Evolutionary conservation across 306 rosid species (phyloP).

Genomic region (Quercus rubra): DNA sequence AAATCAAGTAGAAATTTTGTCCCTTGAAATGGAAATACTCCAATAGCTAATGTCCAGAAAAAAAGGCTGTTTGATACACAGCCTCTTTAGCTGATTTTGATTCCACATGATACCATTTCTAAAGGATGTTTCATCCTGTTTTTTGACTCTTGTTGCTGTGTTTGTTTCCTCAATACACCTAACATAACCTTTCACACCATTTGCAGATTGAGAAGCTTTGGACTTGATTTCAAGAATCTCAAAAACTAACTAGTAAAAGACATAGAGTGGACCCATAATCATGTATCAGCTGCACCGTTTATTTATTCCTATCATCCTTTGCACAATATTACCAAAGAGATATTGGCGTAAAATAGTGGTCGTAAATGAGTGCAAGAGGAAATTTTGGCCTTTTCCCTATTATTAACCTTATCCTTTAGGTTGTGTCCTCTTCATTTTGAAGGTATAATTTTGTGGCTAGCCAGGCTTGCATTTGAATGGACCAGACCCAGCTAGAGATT

Average conservation of each 20-base stretch:
- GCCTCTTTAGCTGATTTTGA: neutral
- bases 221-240: neutral
- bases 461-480: neutral
- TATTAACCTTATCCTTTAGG: neutral
- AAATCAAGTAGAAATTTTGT: neutral
- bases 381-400: too few species aligned
- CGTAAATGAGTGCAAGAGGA: too few species aligned
- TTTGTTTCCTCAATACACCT: neutral
- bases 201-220: neutral
- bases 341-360: too few species aligned
- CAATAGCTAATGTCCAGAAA: neutral
- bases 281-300: too few species aligned
- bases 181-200: neutral
- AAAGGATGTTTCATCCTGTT: neutral
- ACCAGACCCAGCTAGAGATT: neutral
- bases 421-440: neutral
- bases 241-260: neutral
- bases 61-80: neutral
- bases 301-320: too few species aligned
- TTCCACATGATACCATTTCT: neutral
- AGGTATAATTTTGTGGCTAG: neutral
- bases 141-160: neutral
- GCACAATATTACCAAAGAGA: too few species aligned
- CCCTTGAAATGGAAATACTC: neutral
- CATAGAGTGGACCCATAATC: neutral